A percentile compares a stretch with the other conserved stretches of the same genome.
These are phyloP conservation scores for Blastobotrys niveus DNA, from an alignment of 1,139 yeast genomes.

Conservation along the genomic window DNA sequence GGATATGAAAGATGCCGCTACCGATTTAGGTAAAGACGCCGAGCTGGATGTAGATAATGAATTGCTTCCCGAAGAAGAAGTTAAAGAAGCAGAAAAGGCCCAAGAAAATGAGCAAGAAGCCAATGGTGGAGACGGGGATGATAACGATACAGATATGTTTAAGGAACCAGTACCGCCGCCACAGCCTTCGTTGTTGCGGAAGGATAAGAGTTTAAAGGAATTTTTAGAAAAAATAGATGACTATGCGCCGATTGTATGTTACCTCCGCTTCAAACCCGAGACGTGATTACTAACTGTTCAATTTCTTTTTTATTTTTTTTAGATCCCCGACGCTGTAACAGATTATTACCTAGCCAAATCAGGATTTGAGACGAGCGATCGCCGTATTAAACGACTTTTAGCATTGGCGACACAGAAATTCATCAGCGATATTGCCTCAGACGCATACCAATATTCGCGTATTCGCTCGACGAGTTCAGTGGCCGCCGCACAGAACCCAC, in stretches of 20 bases:
- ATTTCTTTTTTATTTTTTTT: not conserved
- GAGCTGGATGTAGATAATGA: slow-evolving; percentile 8
- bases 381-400: slow-evolving; percentile 72
- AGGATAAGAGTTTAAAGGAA: slow-evolving; percentile 83
- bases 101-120: slow-evolving; percentile 27
- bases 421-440: slow-evolving; percentile 88
- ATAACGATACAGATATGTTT: slow-evolving; percentile 15
- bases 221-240: slow-evolving; percentile 86
- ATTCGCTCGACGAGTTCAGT: slow-evolving; percentile 82
- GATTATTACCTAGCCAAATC: slow-evolving; percentile 85
- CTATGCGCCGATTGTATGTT: slow-evolving; percentile 64
- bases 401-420: slow-evolving; percentile 97
- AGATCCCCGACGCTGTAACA: slow-evolving; percentile 94
- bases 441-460: slow-evolving; percentile 91
- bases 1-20: slow-evolving; percentile 21
- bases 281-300: not conserved
- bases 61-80: slow-evolving; percentile 10
- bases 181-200: slow-evolving; percentile 66
- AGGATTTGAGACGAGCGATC: slow-evolving; percentile 79
- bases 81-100: slow-evolving; percentile 1
- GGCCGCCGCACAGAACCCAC: slow-evolving; percentile 79
- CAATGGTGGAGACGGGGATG: slow-evolving; percentile 17
- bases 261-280: not conserved
- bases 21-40: not conserved
- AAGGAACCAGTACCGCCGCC: slow-evolving; percentile 38